Evolutionary conservation across 805 yeast species (phyloP), one percentile per base, ranked within the genome.

Genomic region (Yarrowia sp.): DNA sequence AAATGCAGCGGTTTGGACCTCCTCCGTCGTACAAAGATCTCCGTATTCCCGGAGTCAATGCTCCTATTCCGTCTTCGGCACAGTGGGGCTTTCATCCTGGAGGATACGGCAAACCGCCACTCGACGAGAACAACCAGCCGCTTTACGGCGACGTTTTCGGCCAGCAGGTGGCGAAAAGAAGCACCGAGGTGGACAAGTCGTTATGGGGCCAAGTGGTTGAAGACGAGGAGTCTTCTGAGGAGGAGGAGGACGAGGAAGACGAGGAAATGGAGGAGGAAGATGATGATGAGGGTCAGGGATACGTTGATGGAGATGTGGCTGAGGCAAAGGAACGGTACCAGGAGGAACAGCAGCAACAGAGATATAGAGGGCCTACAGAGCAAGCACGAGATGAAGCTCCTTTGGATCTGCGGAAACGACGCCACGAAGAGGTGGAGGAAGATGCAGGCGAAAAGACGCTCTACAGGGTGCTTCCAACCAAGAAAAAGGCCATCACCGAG

Each of bases 21-120:
- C 97, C 98, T 0, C 97, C 97, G 0, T 81, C 91, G 19, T 92
- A 90, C 75, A 86, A 86, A 2, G 80, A 82, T 40, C 76, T 90
- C 73, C 76, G 79, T 35, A 81, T 90, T 8, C 90, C 84, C 3
- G 86, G 82, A 3, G 72, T 76, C 17, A 82, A 82, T 67, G 79
- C 82, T 1, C 76, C 78, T 1, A 74, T 78, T 58, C 79, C 79
- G 2, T 61, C 70, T 1, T 77, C 76, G 9, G 76, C 78, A 8
- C 76, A 75, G 51, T 77, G 78, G 79, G 79, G 79, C 3, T 76
- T 71, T 62, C 76, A 74, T 38, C 78, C 77, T 7, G 79, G 79
- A 28, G 78, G 77, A n/a, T 76, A 72, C 66, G 79, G 79, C 7
- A 67, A 70, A 41, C 77, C 78, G 16, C 79, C 79, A 3, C 64